Percentiles rank a stretch among this genome's conserved stretches.
phyloP scores from a whole-genome alignment of 2,329 filamentous ascomycete species.

The Cercospora sojina region DNA sequence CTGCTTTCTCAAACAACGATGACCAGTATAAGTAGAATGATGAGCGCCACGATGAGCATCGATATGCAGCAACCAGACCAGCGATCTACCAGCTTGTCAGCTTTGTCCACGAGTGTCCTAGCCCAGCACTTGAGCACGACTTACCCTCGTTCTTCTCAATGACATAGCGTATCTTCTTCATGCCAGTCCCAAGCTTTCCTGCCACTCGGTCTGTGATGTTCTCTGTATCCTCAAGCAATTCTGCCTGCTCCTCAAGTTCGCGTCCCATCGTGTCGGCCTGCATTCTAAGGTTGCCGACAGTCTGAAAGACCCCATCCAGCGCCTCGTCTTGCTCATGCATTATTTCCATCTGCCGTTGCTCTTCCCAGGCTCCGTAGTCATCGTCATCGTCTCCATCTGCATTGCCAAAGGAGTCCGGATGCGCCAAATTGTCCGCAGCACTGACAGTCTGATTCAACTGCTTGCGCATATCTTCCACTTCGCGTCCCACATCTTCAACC shows the following conservation, averaged over 20 bases:
- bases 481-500: slow-evolving; percentile 83
- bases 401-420: slow-evolving; percentile 54
- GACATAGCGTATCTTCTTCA: slow-evolving; percentile 82
- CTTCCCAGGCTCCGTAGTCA: slow-evolving; percentile 71
- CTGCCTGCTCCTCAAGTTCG: slow-evolving; percentile 90
- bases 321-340: slow-evolving; percentile 94
- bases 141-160: slow-evolving; percentile 88
- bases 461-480: slow-evolving; percentile 84
- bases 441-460: slow-evolving; percentile 67
- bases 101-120: neutral
- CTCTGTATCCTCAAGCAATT: slow-evolving; percentile 85
- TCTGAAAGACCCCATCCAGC: slow-evolving; percentile 87
- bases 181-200: slow-evolving; percentile 77
- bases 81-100: slow-evolving; percentile 50
- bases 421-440: slow-evolving; percentile 52
- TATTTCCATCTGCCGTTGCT: slow-evolving; percentile 85
- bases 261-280: slow-evolving; percentile 96
- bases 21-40: slow-evolving; percentile 80
- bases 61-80: slow-evolving; percentile 89
- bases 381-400: slow-evolving; percentile 48
- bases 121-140: slow-evolving; percentile 32
- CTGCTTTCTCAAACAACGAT: slow-evolving; percentile 54
- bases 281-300: slow-evolving; percentile 82
- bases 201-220: slow-evolving; percentile 81
- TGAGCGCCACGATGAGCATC: slow-evolving; percentile 81